Evolutionary conservation across 345 rosid genomes (phyloP).

Genomic region (Clausena lansium): DNA sequence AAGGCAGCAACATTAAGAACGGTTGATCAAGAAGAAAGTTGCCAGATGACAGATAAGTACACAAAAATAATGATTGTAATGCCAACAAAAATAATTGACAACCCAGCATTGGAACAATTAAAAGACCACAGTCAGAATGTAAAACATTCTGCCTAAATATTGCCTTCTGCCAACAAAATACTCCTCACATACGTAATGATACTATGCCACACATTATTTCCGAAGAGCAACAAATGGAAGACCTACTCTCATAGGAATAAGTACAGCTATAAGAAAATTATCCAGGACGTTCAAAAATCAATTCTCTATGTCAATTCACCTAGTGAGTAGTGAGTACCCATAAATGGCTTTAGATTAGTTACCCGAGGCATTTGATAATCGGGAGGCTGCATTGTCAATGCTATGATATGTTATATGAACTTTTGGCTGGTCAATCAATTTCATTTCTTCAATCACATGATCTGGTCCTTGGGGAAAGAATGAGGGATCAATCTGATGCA

Average conservation of each 20-base stretch:
- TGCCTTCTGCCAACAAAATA: not conserved
- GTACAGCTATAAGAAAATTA: not conserved
- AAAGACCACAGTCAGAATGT: not conserved
- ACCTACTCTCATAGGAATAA: not conserved
- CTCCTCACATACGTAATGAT: not conserved
- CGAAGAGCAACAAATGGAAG: not conserved
- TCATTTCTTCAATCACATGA: constrained; percentile 35
- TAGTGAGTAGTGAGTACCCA: not conserved
- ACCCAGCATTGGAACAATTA: not conserved
- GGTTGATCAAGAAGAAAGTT: not conserved
- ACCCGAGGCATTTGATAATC: constrained; percentile 47
- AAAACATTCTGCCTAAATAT: not conserved
- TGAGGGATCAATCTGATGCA: constrained; percentile 54
- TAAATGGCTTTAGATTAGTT: constrained; percentile 4
- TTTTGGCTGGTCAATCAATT: constrained; percentile 63
- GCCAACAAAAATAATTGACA: not conserved
- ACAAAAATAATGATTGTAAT: not conserved
- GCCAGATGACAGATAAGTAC: not conserved
- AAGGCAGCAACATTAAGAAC: not conserved
- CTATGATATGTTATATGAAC: constrained; percentile 50
- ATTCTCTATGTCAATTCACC: not conserved
- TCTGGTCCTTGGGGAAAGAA: constrained; percentile 74
- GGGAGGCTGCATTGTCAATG: constrained; percentile 20
- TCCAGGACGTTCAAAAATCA: not conserved
- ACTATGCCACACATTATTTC: not conserved